phyloP scores from a whole-genome alignment of 2,329 filamentous ascomycete genomes.

The Penicillium hesseltinei region DNA sequence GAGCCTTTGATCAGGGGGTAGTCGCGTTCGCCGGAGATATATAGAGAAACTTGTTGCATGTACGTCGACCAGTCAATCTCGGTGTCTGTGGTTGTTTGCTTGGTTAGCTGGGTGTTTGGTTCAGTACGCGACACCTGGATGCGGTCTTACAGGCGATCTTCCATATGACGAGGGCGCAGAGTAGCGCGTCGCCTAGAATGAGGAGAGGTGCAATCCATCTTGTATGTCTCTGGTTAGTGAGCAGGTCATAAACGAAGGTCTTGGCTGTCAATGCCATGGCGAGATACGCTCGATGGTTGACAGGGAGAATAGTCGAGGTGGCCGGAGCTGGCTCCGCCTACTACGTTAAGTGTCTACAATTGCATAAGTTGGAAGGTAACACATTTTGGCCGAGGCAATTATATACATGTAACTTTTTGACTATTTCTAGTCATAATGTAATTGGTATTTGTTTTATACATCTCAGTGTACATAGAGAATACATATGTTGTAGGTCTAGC shows the following conservation, averaged over 20 bases:
- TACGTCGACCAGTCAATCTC: slow-evolving; percentile 98
- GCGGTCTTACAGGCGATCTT: slow-evolving; percentile 72
- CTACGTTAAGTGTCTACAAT: not conserved
- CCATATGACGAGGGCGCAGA: slow-evolving; percentile 74
- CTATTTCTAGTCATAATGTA: not conserved
- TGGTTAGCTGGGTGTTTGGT: slow-evolving; percentile 15
- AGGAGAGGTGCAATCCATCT: slow-evolving; percentile 66
- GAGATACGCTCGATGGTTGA: slow-evolving; percentile 10
- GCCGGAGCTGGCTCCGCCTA: slow-evolving; percentile 17
- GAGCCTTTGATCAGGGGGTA: slow-evolving; percentile 82
- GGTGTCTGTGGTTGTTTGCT: slow-evolving; percentile 62
- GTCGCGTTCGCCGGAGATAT: slow-evolving; percentile 78
- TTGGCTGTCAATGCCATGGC: slow-evolving; percentile 35
- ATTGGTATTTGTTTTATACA: slow-evolving; percentile 17
- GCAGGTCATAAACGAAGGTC: slow-evolving; percentile 39
- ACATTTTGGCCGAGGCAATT: not conserved
- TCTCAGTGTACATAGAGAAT: slow-evolving; percentile 16
- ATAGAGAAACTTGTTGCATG: slow-evolving; percentile 87
- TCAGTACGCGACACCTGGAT: slow-evolving; percentile 4
- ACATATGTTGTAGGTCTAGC: slow-evolving; percentile 7
- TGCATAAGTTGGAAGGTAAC: not conserved
- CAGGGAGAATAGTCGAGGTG: slow-evolving; percentile 18
- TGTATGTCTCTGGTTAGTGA: slow-evolving; percentile 56
- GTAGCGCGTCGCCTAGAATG: slow-evolving; percentile 65
- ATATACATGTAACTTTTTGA: not conserved